These are phyloP conservation scores for Symbiotaphrina buchneri DNA, from an alignment of 495 filamentous ascomycete genomes.

Conservation along the genomic window DNA sequence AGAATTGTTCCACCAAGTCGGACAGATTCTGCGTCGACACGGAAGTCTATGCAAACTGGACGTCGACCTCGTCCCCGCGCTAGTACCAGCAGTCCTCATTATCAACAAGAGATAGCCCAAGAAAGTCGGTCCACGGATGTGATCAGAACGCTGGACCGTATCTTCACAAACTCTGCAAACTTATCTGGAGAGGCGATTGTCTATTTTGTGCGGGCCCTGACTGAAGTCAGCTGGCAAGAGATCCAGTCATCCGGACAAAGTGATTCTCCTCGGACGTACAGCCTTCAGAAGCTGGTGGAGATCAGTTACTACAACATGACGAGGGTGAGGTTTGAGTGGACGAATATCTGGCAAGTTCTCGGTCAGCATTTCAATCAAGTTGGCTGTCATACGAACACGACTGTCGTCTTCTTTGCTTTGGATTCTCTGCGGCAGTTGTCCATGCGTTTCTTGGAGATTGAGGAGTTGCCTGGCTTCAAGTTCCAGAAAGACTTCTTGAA, in stretches of 20 bases:
- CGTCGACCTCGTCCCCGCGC: constrained; percentile 31
- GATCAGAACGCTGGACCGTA: constrained; percentile 75
- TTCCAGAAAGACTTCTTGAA: constrained; percentile 99
- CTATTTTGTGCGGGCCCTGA: constrained; percentile 84
- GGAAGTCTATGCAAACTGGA: constrained; percentile 43
- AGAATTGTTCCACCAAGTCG: constrained; percentile 37
- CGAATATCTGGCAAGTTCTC: constrained; percentile 84
- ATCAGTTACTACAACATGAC: constrained; percentile 99
- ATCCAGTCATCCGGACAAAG: constrained; percentile 92
- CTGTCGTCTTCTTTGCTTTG: constrained; percentile 89
- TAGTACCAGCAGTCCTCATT: constrained; percentile 37
- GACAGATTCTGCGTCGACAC: constrained; percentile 22
- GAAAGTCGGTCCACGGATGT: constrained; percentile 85
- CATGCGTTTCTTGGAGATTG: constrained; percentile 97
- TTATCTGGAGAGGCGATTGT: constrained; percentile 89
- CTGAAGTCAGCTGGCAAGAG: constrained; percentile 96
- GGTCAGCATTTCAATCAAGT: constrained; percentile 96
- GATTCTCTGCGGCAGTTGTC: constrained; percentile 88
- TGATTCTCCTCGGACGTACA: constrained; percentile 86
- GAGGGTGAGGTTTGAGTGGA: constrained; percentile 94
- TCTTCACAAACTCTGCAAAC: constrained; percentile 90
- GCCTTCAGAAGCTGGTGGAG: constrained; percentile 92
- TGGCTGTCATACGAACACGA: constrained; percentile 84
- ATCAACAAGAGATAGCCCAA: constrained; percentile 69
- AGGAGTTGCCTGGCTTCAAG: constrained; percentile 94